Evolutionary conservation across 345 rosid genomes (phyloP).

Genomic region (Populus simonii): DNA sequence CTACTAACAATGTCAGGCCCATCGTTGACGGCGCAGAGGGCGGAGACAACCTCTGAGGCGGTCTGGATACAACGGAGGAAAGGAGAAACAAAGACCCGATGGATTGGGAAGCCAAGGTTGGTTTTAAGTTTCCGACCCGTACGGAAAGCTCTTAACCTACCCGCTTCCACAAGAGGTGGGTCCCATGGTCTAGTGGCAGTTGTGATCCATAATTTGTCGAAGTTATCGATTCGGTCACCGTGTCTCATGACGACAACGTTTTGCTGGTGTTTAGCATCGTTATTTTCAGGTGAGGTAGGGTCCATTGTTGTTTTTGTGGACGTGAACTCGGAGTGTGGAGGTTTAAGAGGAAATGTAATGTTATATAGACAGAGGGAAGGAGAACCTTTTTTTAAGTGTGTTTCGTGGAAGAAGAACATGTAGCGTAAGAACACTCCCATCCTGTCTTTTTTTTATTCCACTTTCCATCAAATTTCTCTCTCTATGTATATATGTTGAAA

Average conservation of each 20-base stretch:
- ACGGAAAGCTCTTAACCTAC: conserved; percentile 47
- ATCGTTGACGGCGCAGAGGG: conserved; percentile 45
- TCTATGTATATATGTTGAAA: too few relatives aligned
- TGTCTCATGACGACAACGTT: conserved; percentile 86
- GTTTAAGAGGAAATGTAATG: not conserved
- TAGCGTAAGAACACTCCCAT: not conserved
- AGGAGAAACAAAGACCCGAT: conserved; percentile 83
- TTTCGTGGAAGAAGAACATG: not conserved
- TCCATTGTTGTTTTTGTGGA: conserved; percentile 6
- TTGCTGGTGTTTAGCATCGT: conserved; percentile 25
- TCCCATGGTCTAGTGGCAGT: conserved; percentile 77
- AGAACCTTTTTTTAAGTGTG: not conserved
- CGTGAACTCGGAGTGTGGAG: not conserved
- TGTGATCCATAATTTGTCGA: conserved; percentile 53
- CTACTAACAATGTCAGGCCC: conserved; percentile 24
- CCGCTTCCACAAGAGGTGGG: conserved; percentile 57
- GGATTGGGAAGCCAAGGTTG: conserved; percentile 57
- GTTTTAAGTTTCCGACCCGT: conserved; percentile 46
- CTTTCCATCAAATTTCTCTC: too few relatives aligned
- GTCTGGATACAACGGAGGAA: conserved; percentile 83
- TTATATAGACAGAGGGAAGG: not conserved
- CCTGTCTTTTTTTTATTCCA: too few relatives aligned
- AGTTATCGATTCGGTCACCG: conserved; percentile 76
- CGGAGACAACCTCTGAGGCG: conserved; percentile 52
- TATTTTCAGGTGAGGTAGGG: not conserved